Evolutionary conservation across 2,329 filamentous ascomycete genomes (phyloP).

Genomic region (Ascochyta clinopodiicola): DNA sequence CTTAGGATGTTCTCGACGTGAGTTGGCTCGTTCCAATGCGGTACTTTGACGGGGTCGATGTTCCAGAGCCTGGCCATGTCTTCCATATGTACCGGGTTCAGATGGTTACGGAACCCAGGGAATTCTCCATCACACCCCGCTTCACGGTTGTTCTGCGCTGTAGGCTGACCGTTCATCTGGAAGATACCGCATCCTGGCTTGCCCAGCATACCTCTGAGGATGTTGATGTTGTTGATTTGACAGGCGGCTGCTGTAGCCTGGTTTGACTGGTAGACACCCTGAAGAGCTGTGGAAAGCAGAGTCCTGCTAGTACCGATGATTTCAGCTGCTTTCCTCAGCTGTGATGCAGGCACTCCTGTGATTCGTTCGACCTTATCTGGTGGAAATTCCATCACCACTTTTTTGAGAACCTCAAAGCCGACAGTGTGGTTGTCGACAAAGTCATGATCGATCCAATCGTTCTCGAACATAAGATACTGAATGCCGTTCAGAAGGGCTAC

Average conservation of each 20-base stretch:
- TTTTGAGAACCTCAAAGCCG: slow-evolving; percentile 6
- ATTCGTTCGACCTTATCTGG: slow-evolving; percentile 10
- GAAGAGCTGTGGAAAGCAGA: slow-evolving; percentile 12
- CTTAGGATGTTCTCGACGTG: slow-evolving; percentile 15
- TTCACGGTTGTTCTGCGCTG: slow-evolving; percentile 14
- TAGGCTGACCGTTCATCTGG: slow-evolving; percentile 17
- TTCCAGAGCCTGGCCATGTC: slow-evolving; percentile 13
- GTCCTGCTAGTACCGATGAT: slow-evolving; percentile 16
- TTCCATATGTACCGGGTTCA: slow-evolving; percentile 13
- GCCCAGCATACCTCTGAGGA: slow-evolving; percentile 11
- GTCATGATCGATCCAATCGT: slow-evolving; percentile 13
- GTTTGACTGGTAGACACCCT: slow-evolving; percentile 16
- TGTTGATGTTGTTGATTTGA: slow-evolving; percentile 17
- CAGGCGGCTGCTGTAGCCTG: slow-evolving; percentile 14
- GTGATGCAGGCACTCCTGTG: slow-evolving; percentile 8
- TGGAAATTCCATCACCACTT: slow-evolving; percentile 8
- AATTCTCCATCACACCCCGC: slow-evolving; percentile 16
- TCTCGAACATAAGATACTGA: slow-evolving; percentile 14
- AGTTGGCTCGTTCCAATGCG: slow-evolving; percentile 15
- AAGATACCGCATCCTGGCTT: slow-evolving; percentile 15
- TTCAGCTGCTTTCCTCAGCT: slow-evolving; percentile 9
- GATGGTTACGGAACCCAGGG: slow-evolving; percentile 13
- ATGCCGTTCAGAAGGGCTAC: slow-evolving; percentile 15
- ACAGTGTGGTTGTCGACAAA: slow-evolving; percentile 11
- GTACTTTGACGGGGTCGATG: slow-evolving; percentile 12